Base-by-base conservation (phyloP, 2,329 filamentous ascomycete species). In the Pestalotiopsis sp. region DNA sequence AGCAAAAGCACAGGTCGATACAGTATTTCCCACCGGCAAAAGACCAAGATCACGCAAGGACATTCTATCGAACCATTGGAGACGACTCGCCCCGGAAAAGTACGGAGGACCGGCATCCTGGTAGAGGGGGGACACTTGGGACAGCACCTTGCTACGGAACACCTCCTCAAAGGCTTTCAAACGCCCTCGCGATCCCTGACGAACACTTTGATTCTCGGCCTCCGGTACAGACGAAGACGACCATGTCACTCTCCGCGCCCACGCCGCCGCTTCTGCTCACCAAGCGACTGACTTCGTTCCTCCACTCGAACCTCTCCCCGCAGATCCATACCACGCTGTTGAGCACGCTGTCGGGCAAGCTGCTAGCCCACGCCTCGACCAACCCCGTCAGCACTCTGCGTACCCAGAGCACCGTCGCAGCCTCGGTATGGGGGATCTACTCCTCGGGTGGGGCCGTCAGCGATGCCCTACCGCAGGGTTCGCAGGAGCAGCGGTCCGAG, bases 331-430 rank as follows among this genome's bases (percentile, higher is more conserved):
- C 88, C 3, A 84, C 88, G 66, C 84, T 90, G 69, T 82, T 91
- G 58, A 86, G 87, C 60, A 88, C 87, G 2, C 81, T 85, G 1
- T 85, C 86, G 52, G 89, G 89, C 72, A 89, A 89, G 76, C 85
- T 91, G 44, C 87, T 91, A 71, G 86, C 88, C 67, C 88, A 89
- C 76, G 86, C 88, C 52, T 87, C 86, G 64, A 78, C 83, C 2
- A 81, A 87, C 58, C 81, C 88, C 62, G 86, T 89, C 71, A 80
- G 84, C 68, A 80, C 83, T 22, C 84, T 91, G 52, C 88, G 89
- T 73, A 88, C 86, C 10, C 88, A 90, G 76, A 87, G 86, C 72
- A 90, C 88, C 68, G 86, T 91, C 68, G 89, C 89, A 56, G 86
- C 87, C 68, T 88, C 86, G 5, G 83, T 91, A 22, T 89, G 88